Base-by-base conservation (phyloP, 1,284 basidiomycete species). In the Moesziomyces parantarcticus region DNA sequence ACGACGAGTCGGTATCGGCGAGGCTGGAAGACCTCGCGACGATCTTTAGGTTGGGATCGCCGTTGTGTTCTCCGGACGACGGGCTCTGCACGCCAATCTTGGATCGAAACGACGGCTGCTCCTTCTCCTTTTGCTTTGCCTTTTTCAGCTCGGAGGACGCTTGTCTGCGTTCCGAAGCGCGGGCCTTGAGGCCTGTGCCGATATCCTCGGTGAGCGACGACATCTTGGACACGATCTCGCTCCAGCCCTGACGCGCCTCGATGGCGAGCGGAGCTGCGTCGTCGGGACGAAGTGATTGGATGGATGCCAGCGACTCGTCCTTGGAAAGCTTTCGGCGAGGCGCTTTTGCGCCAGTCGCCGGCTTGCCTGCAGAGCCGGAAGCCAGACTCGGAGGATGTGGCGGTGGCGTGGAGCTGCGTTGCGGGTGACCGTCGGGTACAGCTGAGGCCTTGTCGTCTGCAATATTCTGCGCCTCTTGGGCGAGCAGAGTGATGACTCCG, bases 161-260 rank as follows among this genome's bases (percentile, higher is more conserved):
- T 11, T 23, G 53, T 23, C 53, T 54, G 29, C 48, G 62, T 42
- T 66, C 58, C 18, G 52, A 6, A 18, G 50, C 53, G 32, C 58
- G 50, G 16, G 50, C 52, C 22, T 58, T 72, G 18, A 53, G 34
- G 7, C 40, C 47, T 14, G 39, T 48, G 21, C 55, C 47, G 2
- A 62, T 39, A 16, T 68, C 65, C 32, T 55, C 58, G 3, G 59
- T 64, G 25, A 73, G 47, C 3, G 53, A 64, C 18, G 70, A 67
- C 57, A 60, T 67, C 48, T 67, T 67, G 26, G 66, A 75, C 6
- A 68, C 71, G 29, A 79, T 64, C 53, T 79, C 77, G 59, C 58
- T 70, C 77, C 77, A 79, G 23, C 75, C 75, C 18, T 69, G 60
- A 7, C 77, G 60, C 26, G 67, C 59, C 56, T 79, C 77, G 63